Evolutionary conservation across 768 basidiomycete species (phyloP).

Genomic region (Tricholoma sp.): DNA sequence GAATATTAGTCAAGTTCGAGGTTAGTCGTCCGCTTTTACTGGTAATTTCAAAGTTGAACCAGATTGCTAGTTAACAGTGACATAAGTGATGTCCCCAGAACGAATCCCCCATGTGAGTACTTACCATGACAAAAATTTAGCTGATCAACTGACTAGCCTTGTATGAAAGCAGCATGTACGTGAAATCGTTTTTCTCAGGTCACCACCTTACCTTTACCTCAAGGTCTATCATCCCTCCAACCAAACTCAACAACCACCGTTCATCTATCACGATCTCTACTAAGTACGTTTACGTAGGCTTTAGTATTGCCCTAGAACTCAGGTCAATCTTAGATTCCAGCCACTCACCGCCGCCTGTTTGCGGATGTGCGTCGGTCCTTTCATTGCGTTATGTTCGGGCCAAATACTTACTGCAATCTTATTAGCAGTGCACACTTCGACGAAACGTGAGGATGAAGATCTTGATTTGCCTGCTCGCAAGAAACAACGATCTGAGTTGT

Average conservation of each 20-base stretch:
- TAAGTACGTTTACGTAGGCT: slow-evolving; percentile 5
- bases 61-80: background rate
- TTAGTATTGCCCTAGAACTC: background rate
- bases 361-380: slow-evolving; percentile 1
- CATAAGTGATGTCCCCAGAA: background rate
- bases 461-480: slow-evolving; percentile 5
- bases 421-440: background rate
- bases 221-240: slow-evolving; percentile 4
- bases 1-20: slow-evolving; percentile 14
- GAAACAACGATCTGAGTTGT: slow-evolving; percentile 8
- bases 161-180: slow-evolving; percentile 2
- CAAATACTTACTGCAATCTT: background rate
- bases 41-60: slow-evolving; percentile 5
- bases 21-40: background rate
- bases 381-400: background rate
- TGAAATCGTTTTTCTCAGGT: background rate
- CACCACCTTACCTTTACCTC: slow-evolving; percentile 12
- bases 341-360: background rate
- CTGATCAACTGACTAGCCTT: background rate
- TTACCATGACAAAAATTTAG: background rate
- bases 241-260: background rate
- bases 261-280: background rate
- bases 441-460: slow-evolving; percentile 3
- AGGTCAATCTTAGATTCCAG: slow-evolving; percentile 4
- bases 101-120: slow-evolving; percentile 3